A percentile compares a stretch with the other conserved stretches of the same genome.
Evolutionary conservation across 768 basidiomycete species (phyloP).

Genomic region (Agaricus sinodeliciosus): DNA sequence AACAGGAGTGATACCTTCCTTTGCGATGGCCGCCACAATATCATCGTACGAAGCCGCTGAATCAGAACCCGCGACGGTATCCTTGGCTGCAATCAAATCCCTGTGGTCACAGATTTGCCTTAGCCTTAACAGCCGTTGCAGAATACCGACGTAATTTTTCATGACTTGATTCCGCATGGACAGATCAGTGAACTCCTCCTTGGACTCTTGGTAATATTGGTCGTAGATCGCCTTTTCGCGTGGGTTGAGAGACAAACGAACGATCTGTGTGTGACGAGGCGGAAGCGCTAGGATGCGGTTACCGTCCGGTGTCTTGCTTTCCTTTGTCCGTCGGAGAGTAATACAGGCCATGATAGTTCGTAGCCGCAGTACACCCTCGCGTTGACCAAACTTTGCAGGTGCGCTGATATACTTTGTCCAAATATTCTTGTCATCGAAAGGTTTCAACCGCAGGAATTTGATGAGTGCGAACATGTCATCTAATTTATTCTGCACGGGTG

Average conservation of each 20-base stretch:
- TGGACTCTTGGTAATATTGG: constrained; percentile 82
- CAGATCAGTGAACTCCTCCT: constrained; percentile 86
- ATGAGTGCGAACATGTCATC: constrained; percentile 97
- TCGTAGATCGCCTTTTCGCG: constrained; percentile 85
- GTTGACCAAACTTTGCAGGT: constrained; percentile 88
- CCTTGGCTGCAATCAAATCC: constrained; percentile 75
- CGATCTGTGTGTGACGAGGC: constrained; percentile 82
- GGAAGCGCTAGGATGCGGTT: constrained; percentile 83
- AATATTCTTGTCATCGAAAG: constrained; percentile 86
- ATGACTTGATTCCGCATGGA: constrained; percentile 87
- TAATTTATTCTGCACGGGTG: constrained; percentile 97
- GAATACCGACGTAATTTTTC: constrained; percentile 97
- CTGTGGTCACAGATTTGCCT: constrained; percentile 98
- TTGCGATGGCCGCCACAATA: constrained; percentile 64
- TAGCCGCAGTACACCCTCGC: constrained; percentile 85
- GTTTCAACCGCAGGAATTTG: constrained; percentile 89
- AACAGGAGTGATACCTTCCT: constrained; percentile 68
- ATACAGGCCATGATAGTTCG: constrained; percentile 97
- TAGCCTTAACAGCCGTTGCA: constrained; percentile 93
- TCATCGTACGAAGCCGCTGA: constrained; percentile 66
- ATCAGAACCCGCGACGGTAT: constrained; percentile 38
- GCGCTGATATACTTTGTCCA: constrained; percentile 94
- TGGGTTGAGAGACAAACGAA: constrained; percentile 76
- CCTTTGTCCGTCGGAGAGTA: constrained; percentile 94
- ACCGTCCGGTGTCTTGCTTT: constrained; percentile 75